Base-by-base conservation (phyloP, 1,284 basidiomycete genomes). In the Sutorius eximius region DNA sequence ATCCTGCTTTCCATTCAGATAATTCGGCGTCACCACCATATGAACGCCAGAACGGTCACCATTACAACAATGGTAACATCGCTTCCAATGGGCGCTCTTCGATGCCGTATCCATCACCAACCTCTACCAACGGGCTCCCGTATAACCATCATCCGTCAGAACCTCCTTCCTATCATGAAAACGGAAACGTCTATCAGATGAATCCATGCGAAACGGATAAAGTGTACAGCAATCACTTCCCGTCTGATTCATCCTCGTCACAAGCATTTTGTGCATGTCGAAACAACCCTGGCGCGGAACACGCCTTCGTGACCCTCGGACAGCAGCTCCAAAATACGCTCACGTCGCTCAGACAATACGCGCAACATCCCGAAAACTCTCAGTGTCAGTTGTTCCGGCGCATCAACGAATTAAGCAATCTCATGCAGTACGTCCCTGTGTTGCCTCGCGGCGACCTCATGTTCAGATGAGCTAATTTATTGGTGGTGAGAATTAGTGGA, bases 261-360 rank as follows among this genome's bases (percentile, higher is more conserved):
- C 72, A 75, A 41, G 62, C 75, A 18, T 77, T 77, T 58, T 89
- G 87, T 65, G 66, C 81, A 24, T 89, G 87, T 72, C 79, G 86
- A 33, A 82, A 79, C 48, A 84, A 78, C 63, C 83, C 86, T 47
- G 81, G 77, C 3, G 77, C 81, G 13, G 80, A 73, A 43, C 76
- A 84, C 53, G 75, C 81, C 10, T 79, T 87, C 60, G 77, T 86
- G 51, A 72, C 77, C 16, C 77, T 90, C 33, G 79, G 80, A 11
- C 84, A 87, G 49, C 82, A 87, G 56, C 77, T 90, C 24, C 82
- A 86, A 59, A 77, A 63, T 47, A 81, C 86, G 0, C 66, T 86
- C 18, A 73, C 71, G 44, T 74, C 82, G 3, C 73, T 89, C 42
- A 76, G 85, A 48, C 83, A 86, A 62, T 83, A 82, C 58, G 77